Evolutionary conservation across 2,329 filamentous ascomycete species (phyloP).

Genomic region (Ampelomyces quisqualis): DNA sequence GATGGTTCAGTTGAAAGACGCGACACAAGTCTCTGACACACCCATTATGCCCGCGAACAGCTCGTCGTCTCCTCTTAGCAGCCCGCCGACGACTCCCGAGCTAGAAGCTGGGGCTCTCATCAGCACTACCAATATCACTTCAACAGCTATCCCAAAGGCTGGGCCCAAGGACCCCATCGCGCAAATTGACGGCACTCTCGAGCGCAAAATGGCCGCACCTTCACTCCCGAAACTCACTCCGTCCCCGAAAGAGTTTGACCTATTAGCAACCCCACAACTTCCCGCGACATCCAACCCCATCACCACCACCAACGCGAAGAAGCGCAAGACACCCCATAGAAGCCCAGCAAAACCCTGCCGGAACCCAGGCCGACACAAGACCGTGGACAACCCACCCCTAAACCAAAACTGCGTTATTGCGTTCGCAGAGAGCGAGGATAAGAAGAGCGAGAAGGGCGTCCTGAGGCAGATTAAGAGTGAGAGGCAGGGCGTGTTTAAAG

Average conservation of each 20-base stretch:
- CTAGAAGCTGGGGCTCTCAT: too few species aligned
- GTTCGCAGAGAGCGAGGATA: conserved; percentile 31
- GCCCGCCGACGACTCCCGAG: conserved; percentile 14
- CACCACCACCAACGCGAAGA: conserved; percentile 6
- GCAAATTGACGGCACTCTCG: conserved; percentile 12
- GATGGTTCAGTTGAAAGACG: neutral
- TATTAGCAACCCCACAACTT: too few species aligned
- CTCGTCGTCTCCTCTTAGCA: conserved; percentile 18
- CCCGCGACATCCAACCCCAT: neutral
- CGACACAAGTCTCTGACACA: neutral
- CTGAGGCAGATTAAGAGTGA: conserved; percentile 45
- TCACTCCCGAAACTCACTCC: neutral
- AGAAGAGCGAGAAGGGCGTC: conserved; percentile 19
- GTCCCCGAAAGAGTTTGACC: neutral
- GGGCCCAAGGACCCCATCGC: too few species aligned
- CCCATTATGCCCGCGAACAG: neutral
- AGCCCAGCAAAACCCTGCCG: conserved; percentile 4
- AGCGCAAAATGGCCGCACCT: neutral
- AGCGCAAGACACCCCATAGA: conserved; percentile 11
- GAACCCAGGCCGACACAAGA: conserved; percentile 19
- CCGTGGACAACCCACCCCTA: conserved; percentile 33
- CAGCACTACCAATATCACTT: too few species aligned
- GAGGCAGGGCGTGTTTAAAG: conserved; percentile 44
- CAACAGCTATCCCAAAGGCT: too few species aligned
- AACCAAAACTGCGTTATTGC: conserved; percentile 39